Percentiles rank a stretch among this genome's conserved stretches.
These are phyloP conservation scores for Chimonanthus salicifolius DNA, from an alignment of 164 flowering plant genomes.

Conservation along the genomic window DNA sequence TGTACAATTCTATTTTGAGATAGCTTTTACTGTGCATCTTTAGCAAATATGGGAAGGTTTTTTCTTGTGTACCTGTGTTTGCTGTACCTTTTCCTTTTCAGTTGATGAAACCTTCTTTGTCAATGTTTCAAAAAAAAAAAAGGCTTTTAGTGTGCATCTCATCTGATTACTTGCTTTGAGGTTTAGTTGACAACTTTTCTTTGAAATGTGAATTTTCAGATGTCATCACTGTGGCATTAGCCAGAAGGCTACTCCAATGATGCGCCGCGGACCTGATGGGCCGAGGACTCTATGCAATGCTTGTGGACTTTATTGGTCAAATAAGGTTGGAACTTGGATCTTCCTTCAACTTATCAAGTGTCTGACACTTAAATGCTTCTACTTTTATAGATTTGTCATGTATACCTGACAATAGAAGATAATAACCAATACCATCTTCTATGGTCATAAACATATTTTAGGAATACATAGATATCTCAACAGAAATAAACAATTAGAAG, in stretches of 20 bases:
- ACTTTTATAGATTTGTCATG: neutral
- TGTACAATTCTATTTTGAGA: neutral
- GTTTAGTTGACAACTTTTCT: neutral
- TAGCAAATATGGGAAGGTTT: too few species aligned
- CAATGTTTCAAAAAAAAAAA: too few species aligned
- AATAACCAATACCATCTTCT: neutral
- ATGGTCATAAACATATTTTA: too few species aligned
- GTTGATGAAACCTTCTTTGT: too few species aligned
- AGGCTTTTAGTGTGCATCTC: too few species aligned
- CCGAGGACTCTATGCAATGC: slow-evolving; percentile 8
- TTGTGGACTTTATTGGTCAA: slow-evolving; percentile 8
- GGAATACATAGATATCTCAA: neutral
- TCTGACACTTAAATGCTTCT: neutral
- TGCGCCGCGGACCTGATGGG: slow-evolving; percentile 10
- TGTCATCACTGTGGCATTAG: slow-evolving; percentile 12
- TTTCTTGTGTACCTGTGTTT: too few species aligned
- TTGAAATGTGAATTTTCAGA: neutral
- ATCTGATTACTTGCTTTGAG: neutral
- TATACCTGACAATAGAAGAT: neutral
- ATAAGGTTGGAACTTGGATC: neutral
- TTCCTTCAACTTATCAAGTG: neutral
- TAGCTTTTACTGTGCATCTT: neutral
- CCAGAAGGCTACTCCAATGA: slow-evolving; percentile 9
- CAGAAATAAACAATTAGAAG: too few species aligned
- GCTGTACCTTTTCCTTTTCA: too few species aligned